Base-by-base conservation (phyloP, 1,284 basidiomycete genomes). In the Waitea zeae region DNA sequence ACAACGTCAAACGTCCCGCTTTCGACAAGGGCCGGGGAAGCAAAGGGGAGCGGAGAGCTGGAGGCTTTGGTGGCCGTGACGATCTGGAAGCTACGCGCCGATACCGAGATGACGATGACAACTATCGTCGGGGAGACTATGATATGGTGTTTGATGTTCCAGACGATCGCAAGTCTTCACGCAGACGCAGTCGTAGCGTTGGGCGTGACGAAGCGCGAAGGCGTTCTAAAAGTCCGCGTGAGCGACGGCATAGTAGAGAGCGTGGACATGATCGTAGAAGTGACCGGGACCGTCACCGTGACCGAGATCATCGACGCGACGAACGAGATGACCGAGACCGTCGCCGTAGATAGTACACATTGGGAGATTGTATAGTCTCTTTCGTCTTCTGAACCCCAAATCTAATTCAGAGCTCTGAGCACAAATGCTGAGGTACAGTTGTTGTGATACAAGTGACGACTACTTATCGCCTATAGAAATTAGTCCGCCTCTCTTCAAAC, bases 131-230 rank as follows among this genome's bases (percentile, higher is more conserved):
- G 1, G 47, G 45, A 20, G 41, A 44, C 14, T 86, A 84, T 48
- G 69, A 67, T 11, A 71, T 86, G 76, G 74, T 86, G 15, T 86
- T 86, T 50, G 81, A 86, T 42, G 62, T 76, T 2, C 47, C 48
- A 3, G 48, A 42, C 12, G 47, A 50, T 7, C 7, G 7, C 22
- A 26, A 26, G 22, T n/a, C n/a, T n/a, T 26, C 22, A 7, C 26
- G 49, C 46, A 36, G 43, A 31, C 35, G 43, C 24, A 36, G 43
- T 44, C 38, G 45, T 36, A 36, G 35, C 18, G 39, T 37, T 34
- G 28, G 20, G n/a, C 35, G 38, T 12, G 39, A 44, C 7, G 35
- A 42, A 26, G n/a, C n/a, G n/a, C n/a, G n/a, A n/a, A n/a, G n/a
- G n/a, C n/a, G n/a, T n/a, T n/a, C n/a, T n/a, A n/a, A n/a, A n/a